These are phyloP conservation scores for Simplicillium sp. DNA, from an alignment of 2,329 filamentous ascomycete species.

Conservation along the genomic window DNA sequence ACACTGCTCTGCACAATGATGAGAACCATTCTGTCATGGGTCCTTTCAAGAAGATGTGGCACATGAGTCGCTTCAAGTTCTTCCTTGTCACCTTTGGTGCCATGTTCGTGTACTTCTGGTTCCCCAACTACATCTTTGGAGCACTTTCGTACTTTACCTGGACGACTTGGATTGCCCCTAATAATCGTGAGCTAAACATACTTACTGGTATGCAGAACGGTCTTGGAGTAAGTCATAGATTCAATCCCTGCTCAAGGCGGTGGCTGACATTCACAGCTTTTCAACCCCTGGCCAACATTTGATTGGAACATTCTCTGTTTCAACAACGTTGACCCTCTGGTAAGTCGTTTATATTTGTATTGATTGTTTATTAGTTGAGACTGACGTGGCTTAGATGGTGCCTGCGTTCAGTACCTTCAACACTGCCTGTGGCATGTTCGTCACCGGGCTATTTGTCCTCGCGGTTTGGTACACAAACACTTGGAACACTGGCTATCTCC, in stretches of 20 bases:
- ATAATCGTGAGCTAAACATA: conserved; percentile 17
- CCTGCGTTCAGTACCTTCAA: conserved; percentile 18
- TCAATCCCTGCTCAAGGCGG: conserved; percentile 14
- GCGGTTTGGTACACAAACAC: conserved; percentile 35
- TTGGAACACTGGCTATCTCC: conserved; percentile 41
- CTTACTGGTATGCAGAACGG: conserved; percentile 19
- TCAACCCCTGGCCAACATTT: conserved; percentile 36
- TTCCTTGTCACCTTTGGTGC: conserved; percentile 26
- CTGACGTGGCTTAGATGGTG: background rate
- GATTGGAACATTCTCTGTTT: conserved; percentile 30
- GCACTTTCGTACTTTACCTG: conserved; percentile 33
- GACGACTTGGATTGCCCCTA: conserved; percentile 35
- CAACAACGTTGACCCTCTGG: conserved; percentile 5
- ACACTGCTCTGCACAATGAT: conserved; percentile 28
- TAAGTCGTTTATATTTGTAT: background rate
- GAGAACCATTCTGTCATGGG: conserved; percentile 13
- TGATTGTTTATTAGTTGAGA: background rate
- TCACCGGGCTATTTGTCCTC: conserved; percentile 42
- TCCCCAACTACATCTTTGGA: conserved; percentile 34
- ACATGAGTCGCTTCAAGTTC: conserved; percentile 27
- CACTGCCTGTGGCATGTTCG: conserved; percentile 24
- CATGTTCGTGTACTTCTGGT: conserved; percentile 41
- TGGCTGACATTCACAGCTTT: conserved; percentile 22
- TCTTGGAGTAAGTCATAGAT: conserved; percentile 14
- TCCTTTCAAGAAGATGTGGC: conserved; percentile 21